Conservation (phyloP, 495 filamentous ascomycete species). For the Diplogelasinospora grovesii region DNA sequence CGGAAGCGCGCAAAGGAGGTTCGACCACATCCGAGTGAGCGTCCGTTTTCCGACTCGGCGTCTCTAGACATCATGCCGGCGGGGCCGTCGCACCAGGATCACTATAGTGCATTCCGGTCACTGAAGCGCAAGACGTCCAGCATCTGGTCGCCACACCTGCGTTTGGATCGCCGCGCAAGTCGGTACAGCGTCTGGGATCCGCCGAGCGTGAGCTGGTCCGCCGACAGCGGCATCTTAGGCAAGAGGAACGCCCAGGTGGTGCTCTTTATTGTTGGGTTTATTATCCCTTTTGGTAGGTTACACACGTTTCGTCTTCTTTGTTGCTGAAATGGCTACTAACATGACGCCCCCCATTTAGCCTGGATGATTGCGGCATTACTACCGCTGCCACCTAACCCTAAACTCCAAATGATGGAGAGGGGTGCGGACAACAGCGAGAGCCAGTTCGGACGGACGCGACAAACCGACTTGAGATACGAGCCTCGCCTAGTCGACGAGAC, state of each 20-base stretch:
- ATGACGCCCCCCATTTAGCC: slow-evolving; percentile 35
- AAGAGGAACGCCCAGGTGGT: slow-evolving; percentile 75
- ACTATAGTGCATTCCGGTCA: slow-evolving; percentile 19
- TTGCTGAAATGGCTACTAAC: slow-evolving; percentile 6
- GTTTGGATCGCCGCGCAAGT: slow-evolving; percentile 51
- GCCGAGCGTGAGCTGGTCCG: slow-evolving; percentile 60
- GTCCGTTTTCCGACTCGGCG: slow-evolving; percentile 15
- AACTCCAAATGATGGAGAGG: slow-evolving; percentile 38
- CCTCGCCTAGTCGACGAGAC: slow-evolving; percentile 45
- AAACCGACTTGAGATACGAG: slow-evolving; percentile 39
- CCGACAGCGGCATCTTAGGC: slow-evolving; percentile 52
- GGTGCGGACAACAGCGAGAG: slow-evolving; percentile 16
- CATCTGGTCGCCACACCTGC: slow-evolving; percentile 72
- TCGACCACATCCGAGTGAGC: slow-evolving; percentile 11
- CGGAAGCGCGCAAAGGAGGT: slow-evolving; percentile 41
- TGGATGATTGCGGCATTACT: slow-evolving; percentile 86
- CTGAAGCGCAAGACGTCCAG: slow-evolving; percentile 44
- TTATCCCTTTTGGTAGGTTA: slow-evolving; percentile 69
- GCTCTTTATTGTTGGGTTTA: slow-evolving; percentile 81
- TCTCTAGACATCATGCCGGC: slow-evolving; percentile 29
- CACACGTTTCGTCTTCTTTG: background rate
- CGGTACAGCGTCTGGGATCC: slow-evolving; percentile 58
- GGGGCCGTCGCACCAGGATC: slow-evolving; percentile 17
- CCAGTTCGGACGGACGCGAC: slow-evolving; percentile 23
- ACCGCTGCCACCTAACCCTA: slow-evolving; percentile 59